Evolutionary conservation across 306 rosid genomes (phyloP).

Genomic region (Cucumis cinereus): DNA sequence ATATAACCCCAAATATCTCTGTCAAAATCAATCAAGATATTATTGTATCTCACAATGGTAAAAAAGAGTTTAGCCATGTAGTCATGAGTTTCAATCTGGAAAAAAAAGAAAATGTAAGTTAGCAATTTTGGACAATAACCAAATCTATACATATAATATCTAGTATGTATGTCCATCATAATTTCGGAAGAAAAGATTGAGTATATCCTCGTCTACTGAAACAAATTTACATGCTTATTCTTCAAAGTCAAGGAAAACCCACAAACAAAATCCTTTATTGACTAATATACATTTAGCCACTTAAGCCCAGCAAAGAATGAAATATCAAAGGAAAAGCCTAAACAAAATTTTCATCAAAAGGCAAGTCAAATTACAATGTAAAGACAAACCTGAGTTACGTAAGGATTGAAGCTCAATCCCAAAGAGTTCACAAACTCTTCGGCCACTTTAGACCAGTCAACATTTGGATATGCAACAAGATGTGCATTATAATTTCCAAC

Average conservation of each 20-base stretch:
- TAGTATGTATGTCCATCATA: neutral
- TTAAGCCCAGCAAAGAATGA: neutral
- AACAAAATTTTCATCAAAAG: neutral
- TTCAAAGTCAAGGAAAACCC: neutral
- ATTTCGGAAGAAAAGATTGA: neutral
- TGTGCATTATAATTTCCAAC: slow-evolving; percentile 97
- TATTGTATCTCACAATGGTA: slow-evolving; percentile 54
- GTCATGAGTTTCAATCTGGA: slow-evolving; percentile 90
- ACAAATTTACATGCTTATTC: neutral
- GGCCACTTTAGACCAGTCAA: slow-evolving; percentile 56
- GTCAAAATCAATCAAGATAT: slow-evolving; percentile 63
- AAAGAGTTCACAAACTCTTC: slow-evolving; percentile 63
- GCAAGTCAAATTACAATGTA: neutral
- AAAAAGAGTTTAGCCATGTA: slow-evolving; percentile 80
- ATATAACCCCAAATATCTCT: slow-evolving; percentile 84
- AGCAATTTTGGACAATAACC: neutral
- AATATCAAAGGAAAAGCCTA: neutral
- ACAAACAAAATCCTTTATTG: neutral
- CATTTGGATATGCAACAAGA: slow-evolving; percentile 66
- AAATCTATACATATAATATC: neutral
- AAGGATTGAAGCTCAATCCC: slow-evolving; percentile 71
- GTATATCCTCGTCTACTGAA: neutral
- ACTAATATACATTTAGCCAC: neutral
- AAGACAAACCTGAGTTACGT: slow-evolving; percentile 56
- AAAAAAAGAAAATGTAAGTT: slow-evolving; percentile 3